Conservation (phyloP, 2,329 filamentous ascomycete genomes). For the Atkinsonella hypoxylon region DNA sequence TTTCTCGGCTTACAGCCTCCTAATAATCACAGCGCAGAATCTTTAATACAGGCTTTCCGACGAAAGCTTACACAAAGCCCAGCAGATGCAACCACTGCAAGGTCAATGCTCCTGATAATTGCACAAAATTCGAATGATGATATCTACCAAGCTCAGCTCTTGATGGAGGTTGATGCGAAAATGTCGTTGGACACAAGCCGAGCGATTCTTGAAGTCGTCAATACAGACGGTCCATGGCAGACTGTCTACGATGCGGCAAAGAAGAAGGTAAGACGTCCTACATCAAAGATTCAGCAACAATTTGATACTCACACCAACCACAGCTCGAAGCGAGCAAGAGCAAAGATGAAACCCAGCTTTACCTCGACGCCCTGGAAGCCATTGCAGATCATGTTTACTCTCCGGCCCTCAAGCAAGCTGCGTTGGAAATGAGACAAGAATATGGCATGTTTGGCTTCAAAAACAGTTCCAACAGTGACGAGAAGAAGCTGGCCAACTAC, state of each 20-base stretch:
- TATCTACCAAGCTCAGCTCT: conserved; percentile 19
- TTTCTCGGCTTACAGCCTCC: conserved; percentile 24
- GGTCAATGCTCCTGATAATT: conserved; percentile 22
- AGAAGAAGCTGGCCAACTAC: conserved; percentile 17
- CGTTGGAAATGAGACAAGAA: conserved; percentile 13
- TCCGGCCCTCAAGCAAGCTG: conserved; percentile 14
- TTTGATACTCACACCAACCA: not conserved
- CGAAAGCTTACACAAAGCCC: conserved; percentile 21
- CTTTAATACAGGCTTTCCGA: conserved; percentile 24
- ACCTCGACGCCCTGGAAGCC: conserved; percentile 23
- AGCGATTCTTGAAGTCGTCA: conserved; percentile 18
- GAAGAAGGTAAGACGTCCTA: conserved; percentile 15
- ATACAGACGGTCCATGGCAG: conserved; percentile 13
- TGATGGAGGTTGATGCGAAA: conserved; percentile 22
- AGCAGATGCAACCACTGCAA: conserved; percentile 18
- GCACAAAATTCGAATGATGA: conserved; percentile 23
- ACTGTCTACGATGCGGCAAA: conserved; percentile 15
- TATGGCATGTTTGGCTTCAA: conserved; percentile 8
- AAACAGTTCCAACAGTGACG: conserved; percentile 3
- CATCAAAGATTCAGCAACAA: not conserved
- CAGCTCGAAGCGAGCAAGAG: conserved; percentile 17
- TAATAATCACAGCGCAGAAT: conserved; percentile 23
- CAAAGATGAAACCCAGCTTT: conserved; percentile 19
- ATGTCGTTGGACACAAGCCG: conserved; percentile 25
- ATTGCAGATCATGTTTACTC: conserved; percentile 20